Conservation (phyloP, 306 rosid species). For the Oxytropis ochrocephala region DNA sequence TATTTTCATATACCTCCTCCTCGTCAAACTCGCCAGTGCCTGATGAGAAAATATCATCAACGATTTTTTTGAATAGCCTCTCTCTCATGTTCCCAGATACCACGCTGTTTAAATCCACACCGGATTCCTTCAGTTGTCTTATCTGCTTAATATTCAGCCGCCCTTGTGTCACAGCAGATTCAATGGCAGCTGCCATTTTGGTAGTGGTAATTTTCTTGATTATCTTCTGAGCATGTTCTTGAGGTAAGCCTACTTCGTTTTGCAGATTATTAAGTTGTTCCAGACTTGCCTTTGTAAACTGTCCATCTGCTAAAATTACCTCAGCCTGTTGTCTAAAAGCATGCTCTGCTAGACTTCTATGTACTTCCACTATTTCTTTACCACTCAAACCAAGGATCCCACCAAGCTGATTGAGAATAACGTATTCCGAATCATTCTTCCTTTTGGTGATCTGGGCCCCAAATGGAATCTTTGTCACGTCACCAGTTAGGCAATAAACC, state of each 20-base stretch:
- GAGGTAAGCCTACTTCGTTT: conserved; percentile 84
- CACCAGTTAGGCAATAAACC: conserved; percentile 81
- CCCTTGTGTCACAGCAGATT: conserved; percentile 89
- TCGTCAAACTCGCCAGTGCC: conserved; percentile 97
- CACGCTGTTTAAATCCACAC: conserved; percentile 74
- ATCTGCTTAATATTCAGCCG: conserved; percentile 79
- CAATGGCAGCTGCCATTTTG: conserved; percentile 91
- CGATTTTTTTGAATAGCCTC: conserved; percentile 78
- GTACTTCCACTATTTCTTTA: conserved; percentile 76
- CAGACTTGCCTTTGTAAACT: conserved; percentile 74
- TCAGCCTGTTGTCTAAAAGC: conserved; percentile 92
- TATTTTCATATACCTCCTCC: conserved; percentile 84
- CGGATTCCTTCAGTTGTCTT: conserved; percentile 87
- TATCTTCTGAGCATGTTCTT: conserved; percentile 79
- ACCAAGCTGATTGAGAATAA: conserved; percentile 83
- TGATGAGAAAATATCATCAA: conserved; percentile 88
- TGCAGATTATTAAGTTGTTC: conserved; percentile 80
- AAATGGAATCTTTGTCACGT: conserved; percentile 67
- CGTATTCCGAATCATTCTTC: conserved; percentile 81
- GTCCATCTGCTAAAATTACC: conserved; percentile 96
- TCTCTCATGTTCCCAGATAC: conserved; percentile 77
- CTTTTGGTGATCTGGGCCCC: conserved; percentile 72
- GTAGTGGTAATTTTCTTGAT: conserved; percentile 87
- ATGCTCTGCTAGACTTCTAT: conserved; percentile 81
- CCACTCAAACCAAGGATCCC: conserved; percentile 72